Base-by-base conservation (phyloP, 2,329 filamentous ascomycete genomes). In the Ilyonectria robusta region DNA sequence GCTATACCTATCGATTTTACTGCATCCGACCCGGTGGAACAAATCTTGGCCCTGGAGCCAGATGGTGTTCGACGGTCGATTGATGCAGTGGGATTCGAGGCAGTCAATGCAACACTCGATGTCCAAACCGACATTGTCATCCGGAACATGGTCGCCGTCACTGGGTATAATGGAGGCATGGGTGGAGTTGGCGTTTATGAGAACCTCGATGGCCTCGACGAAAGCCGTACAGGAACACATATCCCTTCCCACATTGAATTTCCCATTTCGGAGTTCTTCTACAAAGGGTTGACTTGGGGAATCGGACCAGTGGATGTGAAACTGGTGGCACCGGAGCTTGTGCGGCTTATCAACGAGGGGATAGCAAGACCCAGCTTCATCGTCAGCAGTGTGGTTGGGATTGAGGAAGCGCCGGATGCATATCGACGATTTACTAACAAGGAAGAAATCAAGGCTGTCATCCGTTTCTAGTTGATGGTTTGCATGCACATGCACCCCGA, bases 1-100 rank as follows among this genome's bases (percentile, higher is more conserved):
- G 87, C 85, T 65, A 84, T 86, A 15, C 84, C 88, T 0, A 85
- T 92, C 44, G 84, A 91, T 72, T 90, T 91, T 72, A 85, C 80
- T n/a, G 84, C 87, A 64, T 83, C 84, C 9, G 87, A 90, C 70
- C 85, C 82, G 10, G 86, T 90, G 1, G 83, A 88, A 50, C 84
- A 88, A 73, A 91, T 91, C 60, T 13, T 61, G 48, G 47, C 23
- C 17, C 13, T 42, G 23, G 59, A 61, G 23, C 59, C 59, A 17
- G 31, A 29, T 4, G 59, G 59, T 33, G 59, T 61, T 42, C 40
- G 47, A 17, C 47, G 47, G 17, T 50, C 47, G 23, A 10, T 50
- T 9, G 47, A 31, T 26, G 46, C 46, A 26, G 46, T 48, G 17
- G 46, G 46, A 11, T 50, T n/a, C 47, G 47, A 50, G 47, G 47